Conservation (phyloP, 192 early-diverging fungal genomes). For the Coemansia pectinata region DNA sequence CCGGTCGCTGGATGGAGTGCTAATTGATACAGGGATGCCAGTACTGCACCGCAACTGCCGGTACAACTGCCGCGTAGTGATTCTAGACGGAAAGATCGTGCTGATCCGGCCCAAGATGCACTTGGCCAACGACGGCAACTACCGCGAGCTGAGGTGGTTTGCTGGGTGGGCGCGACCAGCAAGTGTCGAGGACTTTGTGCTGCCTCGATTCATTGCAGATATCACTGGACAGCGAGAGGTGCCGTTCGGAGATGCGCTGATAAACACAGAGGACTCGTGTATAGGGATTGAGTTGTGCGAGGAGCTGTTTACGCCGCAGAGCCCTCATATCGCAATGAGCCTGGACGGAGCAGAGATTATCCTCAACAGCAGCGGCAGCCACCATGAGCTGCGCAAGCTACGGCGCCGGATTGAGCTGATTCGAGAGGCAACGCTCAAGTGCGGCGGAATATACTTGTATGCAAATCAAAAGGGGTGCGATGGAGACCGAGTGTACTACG, state of each 20-base stretch:
- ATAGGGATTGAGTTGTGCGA: slow-evolving; percentile 96
- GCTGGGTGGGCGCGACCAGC: slow-evolving; percentile 73
- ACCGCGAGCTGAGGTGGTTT: slow-evolving; percentile 96
- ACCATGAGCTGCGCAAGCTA: slow-evolving; percentile 96
- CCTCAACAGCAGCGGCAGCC: slow-evolving; percentile 92
- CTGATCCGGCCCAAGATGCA: slow-evolving; percentile 97
- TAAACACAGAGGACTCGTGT: slow-evolving; percentile 80
- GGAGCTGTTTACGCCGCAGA: slow-evolving; percentile 94
- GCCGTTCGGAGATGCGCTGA: slow-evolving; percentile 89
- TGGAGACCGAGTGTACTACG: slow-evolving; percentile 97
- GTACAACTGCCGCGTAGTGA: slow-evolving; percentile 97
- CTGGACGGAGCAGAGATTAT: slow-evolving; percentile 98
- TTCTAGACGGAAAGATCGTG: slow-evolving; percentile 78
- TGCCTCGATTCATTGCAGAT: slow-evolving; percentile 80
- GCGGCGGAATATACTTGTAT: slow-evolving; percentile 94
- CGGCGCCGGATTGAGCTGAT: slow-evolving; percentile 85
- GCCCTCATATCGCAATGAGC: slow-evolving; percentile 91
- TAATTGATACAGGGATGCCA: slow-evolving; percentile 97
- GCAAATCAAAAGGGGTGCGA: slow-evolving; percentile 98
- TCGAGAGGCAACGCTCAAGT: slow-evolving; percentile 84
- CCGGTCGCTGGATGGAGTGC: slow-evolving; percentile 70
- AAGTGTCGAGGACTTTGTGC: slow-evolving; percentile 70
- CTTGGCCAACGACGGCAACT: slow-evolving; percentile 98
- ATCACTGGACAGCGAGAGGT: slow-evolving; percentile 78
- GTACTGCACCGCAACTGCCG: slow-evolving; percentile 86